Evolutionary conservation across 441 rosid genomes (phyloP).

Genomic region (Isatis lusitanica): DNA sequence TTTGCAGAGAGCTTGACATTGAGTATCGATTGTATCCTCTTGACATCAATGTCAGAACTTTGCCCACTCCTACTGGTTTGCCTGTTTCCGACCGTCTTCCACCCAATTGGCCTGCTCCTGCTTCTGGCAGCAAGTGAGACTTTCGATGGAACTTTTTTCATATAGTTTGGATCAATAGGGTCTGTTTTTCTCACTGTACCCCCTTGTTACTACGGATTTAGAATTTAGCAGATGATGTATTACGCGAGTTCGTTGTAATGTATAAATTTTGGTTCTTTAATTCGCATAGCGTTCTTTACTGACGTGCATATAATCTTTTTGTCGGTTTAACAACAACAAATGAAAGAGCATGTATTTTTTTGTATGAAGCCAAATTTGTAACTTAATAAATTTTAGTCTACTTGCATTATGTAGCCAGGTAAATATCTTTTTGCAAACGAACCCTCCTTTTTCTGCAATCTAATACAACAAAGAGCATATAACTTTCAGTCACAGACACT

Average conservation of each 20-base stretch:
- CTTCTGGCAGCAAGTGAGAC: constrained; percentile 32
- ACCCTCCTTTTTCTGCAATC: too few relatives aligned
- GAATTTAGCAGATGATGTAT: constrained; percentile 17
- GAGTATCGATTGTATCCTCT: constrained; percentile 56
- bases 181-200: background rate
- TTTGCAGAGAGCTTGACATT: constrained; percentile 58
- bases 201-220: background rate
- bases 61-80: constrained; percentile 40
- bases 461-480: background rate
- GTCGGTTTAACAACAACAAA: background rate
- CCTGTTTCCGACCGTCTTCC: constrained; percentile 53
- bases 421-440: background rate
- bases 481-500: constrained; percentile 5
- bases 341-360: background rate
- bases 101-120: constrained; percentile 41
- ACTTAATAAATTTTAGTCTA: background rate
- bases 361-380: background rate
- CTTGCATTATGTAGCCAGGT: background rate
- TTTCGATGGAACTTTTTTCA: background rate
- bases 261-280: constrained; percentile 15
- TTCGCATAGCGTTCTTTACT: background rate
- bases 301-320: background rate
- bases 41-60: constrained; percentile 46
- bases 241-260: background rate
- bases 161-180: background rate